Evolutionary conservation across 192 early-diverging fungal species (phyloP).

Genomic region (Umbelopsis sp.): DNA sequence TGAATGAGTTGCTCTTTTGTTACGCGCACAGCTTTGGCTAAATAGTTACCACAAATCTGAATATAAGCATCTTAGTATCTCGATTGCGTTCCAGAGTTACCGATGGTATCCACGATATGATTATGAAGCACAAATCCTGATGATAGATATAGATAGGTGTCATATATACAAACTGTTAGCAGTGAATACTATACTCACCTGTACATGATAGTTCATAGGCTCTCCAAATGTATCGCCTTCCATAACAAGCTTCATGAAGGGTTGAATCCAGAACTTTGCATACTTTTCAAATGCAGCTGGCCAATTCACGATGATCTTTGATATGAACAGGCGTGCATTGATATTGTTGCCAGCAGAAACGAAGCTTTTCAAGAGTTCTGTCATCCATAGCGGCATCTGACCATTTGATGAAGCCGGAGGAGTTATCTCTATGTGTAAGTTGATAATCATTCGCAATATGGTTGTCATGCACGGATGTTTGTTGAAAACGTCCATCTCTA

Average conservation of each 20-base stretch:
- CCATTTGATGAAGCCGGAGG: conserved; percentile 30
- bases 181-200: conserved; percentile 42
- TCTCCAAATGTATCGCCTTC: conserved; percentile 56
- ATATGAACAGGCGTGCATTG: conserved; percentile 65
- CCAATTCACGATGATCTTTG: conserved; percentile 65
- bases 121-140: conserved; percentile 66
- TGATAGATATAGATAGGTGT: neutral
- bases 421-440: conserved; percentile 49
- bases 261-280: conserved; percentile 60
- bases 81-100: neutral
- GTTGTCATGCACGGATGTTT: conserved; percentile 66
- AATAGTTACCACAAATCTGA: conserved; percentile 46
- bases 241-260: conserved; percentile 56
- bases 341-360: conserved; percentile 44
- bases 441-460: conserved; percentile 58
- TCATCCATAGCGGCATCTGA: conserved; percentile 69
- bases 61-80: conserved; percentile 32
- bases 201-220: conserved; percentile 72
- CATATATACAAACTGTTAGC: neutral
- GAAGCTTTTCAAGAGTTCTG: conserved; percentile 55
- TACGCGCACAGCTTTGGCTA: no score
- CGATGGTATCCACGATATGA: conserved; percentile 60
- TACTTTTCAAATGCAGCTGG: conserved; percentile 65
- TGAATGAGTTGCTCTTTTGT: neutral
- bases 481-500: conserved; percentile 60